Evolutionary conservation across 2,329 filamentous ascomycete genomes (phyloP).

Genomic region (Cadophora sp.): DNA sequence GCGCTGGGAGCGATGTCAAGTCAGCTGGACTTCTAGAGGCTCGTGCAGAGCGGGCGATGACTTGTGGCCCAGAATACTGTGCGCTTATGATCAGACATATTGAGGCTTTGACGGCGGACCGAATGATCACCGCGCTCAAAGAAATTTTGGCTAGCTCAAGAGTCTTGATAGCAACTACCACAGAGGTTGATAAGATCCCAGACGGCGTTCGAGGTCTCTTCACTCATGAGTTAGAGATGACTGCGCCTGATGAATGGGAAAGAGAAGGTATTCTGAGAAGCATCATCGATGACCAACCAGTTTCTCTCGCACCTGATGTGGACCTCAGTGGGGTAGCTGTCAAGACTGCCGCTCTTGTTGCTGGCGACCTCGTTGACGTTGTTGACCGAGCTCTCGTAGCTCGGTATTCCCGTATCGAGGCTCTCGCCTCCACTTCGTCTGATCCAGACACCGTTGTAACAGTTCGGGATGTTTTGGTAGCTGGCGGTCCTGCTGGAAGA

Average conservation of each 20-base stretch:
- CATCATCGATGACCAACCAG: slow-evolving; percentile 76
- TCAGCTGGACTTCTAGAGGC: slow-evolving; percentile 90
- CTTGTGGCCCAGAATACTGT: slow-evolving; percentile 84
- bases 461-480: slow-evolving; percentile 83
- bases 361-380: slow-evolving; percentile 92
- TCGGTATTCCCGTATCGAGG: slow-evolving; percentile 76
- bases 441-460: slow-evolving; percentile 58
- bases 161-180: slow-evolving; percentile 91
- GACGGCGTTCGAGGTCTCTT: slow-evolving; percentile 90
- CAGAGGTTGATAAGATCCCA: slow-evolving; percentile 92
- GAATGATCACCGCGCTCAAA: slow-evolving; percentile 84
- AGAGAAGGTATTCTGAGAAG: slow-evolving; percentile 84
- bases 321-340: slow-evolving; percentile 86
- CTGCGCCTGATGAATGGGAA: slow-evolving; percentile 89
- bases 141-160: slow-evolving; percentile 81
- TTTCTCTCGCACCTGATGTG: slow-evolving; percentile 82
- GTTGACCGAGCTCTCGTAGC: slow-evolving; percentile 88
- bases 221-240: slow-evolving; percentile 94
- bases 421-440: slow-evolving; percentile 62
- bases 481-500: slow-evolving; percentile 80
- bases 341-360: slow-evolving; percentile 94
- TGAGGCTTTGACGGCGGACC: slow-evolving; percentile 88
- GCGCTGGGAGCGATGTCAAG: slow-evolving; percentile 88
- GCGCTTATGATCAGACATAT: slow-evolving; percentile 87
- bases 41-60: slow-evolving; percentile 85